Percentiles rank a stretch among this genome's conserved stretches.
These are phyloP conservation scores for Aspergillus caelatus DNA, from an alignment of 2,329 filamentous ascomycete species.

Conservation along the genomic window DNA sequence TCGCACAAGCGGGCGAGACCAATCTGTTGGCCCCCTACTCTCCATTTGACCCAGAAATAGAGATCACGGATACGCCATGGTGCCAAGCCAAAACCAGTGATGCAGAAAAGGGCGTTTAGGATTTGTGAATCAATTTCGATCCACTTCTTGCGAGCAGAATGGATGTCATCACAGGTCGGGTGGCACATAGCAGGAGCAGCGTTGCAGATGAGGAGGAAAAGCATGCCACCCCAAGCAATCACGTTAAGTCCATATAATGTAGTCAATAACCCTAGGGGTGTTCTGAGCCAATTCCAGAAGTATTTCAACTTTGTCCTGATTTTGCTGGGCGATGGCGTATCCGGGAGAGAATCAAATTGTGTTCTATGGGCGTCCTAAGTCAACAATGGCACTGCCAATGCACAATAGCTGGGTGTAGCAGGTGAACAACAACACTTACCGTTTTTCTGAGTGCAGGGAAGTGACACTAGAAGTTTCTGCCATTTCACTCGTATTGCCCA, in stretches of 20 bases:
- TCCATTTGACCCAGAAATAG: slow-evolving; percentile 70
- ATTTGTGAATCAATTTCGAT: slow-evolving; percentile 84
- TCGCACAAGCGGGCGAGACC: neutral
- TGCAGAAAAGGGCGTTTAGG: slow-evolving; percentile 80
- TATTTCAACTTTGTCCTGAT: too few relatives aligned
- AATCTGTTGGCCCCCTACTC: slow-evolving; percentile 50
- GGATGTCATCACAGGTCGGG: slow-evolving; percentile 69
- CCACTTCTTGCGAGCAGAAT: slow-evolving; percentile 77
- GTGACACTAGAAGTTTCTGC: too few relatives aligned
- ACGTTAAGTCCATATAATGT: slow-evolving; percentile 80
- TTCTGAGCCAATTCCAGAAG: slow-evolving; percentile 62
- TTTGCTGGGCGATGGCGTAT: too few relatives aligned
- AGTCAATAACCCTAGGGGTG: slow-evolving; percentile 74
- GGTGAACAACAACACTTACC: too few relatives aligned
- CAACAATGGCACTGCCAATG: too few relatives aligned
- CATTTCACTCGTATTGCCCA: too few relatives aligned
- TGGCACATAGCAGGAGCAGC: slow-evolving; percentile 59
- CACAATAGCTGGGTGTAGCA: too few relatives aligned
- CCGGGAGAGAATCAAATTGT: too few relatives aligned
- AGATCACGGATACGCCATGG: slow-evolving; percentile 84
- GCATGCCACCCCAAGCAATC: slow-evolving; percentile 88
- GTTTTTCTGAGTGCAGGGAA: too few relatives aligned
- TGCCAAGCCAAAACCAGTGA: slow-evolving; percentile 80
- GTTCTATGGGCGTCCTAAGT: too few relatives aligned
- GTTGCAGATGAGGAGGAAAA: slow-evolving; percentile 81